Conservation (phyloP, 2,329 filamentous ascomycete genomes). For the Verticillium dahliae region DNA sequence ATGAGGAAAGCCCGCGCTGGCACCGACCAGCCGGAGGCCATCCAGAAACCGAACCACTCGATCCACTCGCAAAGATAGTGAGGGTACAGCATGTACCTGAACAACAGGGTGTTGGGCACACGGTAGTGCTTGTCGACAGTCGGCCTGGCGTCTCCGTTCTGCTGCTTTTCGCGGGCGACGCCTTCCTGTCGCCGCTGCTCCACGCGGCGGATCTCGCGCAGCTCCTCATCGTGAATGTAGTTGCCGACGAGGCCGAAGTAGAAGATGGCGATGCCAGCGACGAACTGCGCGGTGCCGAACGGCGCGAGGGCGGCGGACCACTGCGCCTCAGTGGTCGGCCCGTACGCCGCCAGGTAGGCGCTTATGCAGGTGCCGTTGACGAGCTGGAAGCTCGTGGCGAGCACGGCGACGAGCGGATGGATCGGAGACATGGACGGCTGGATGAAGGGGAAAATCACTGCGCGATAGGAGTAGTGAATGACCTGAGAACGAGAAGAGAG, state of each 20-base stretch:
- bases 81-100: conserved; percentile 76
- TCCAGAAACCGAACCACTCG: conserved; percentile 87
- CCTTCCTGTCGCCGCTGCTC: conserved; percentile 54
- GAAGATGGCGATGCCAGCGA: conserved; percentile 67
- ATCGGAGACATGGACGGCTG: conserved; percentile 93
- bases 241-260: conserved; percentile 70
- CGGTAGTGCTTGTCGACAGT: conserved; percentile 75
- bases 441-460: conserved; percentile 72
- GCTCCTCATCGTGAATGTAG: conserved; percentile 82
- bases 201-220: conserved; percentile 76
- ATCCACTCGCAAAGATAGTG: conserved; percentile 97
- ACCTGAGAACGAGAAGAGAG: conserved; percentile 35
- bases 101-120: conserved; percentile 77
- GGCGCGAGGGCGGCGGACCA: conserved; percentile 36
- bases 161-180: conserved; percentile 29
- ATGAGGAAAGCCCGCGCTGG: conserved; percentile 77
- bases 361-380: conserved; percentile 73
- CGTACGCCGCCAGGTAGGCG: conserved; percentile 77
- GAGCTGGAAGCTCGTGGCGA: conserved; percentile 69
- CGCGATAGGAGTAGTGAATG: conserved; percentile 87
- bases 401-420: conserved; percentile 59
- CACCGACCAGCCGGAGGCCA: conserved; percentile 63
- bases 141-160: conserved; percentile 15
- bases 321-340: conserved; percentile 51
- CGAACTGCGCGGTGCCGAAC: conserved; percentile 37